Base-by-base conservation (phyloP, 2,329 filamentous ascomycete genomes). In the Aspergillus sp. region DNA sequence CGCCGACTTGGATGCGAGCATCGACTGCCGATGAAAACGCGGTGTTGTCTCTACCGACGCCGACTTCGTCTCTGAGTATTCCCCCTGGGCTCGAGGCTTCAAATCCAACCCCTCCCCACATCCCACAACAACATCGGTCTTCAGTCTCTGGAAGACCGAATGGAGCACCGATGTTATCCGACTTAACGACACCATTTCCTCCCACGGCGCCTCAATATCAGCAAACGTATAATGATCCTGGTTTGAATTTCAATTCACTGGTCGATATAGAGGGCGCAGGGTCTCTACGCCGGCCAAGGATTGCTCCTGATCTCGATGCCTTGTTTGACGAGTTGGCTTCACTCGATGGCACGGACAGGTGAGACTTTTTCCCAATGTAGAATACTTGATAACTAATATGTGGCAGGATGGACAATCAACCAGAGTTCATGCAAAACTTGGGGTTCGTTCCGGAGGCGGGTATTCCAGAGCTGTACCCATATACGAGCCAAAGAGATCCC, bases 301-400 rank as follows among this genome's bases (percentile, higher is more conserved):
- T 74, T 47, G 71, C 72, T 6, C 71, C 71, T 2, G 72, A 74
- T 50, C 63, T 74, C 9, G 81, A 83, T 60, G 80, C 79, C 15
- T 76, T 84, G 52, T 85, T 85, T 58, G 83, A 85, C 51, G 83
- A 85, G 61, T 69, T 86, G 38, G 82, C 82, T 3, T 81, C 82
- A 8, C 71, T 85, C 32, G 83, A 85, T 63, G 81, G 78, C 3
- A 78, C 77, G 20, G 79, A 83, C 63, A 77, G 75, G 76, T 76
- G 61, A 62, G 24, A 9, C 48, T 24, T 30, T 32, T 44, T 45
- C 9, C 20, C 22, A 5, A 9, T n/a, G 5, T 9, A 7, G 17
- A n/a, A 2, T 7, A 26, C 13, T 36, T 20, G 18, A 17, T 18
- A 30, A 43, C 55, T 60, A 42, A 60, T 39, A 32, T 32, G 13